Conservation (phyloP, 306 rosid genomes). For the Malus fusca region DNA sequence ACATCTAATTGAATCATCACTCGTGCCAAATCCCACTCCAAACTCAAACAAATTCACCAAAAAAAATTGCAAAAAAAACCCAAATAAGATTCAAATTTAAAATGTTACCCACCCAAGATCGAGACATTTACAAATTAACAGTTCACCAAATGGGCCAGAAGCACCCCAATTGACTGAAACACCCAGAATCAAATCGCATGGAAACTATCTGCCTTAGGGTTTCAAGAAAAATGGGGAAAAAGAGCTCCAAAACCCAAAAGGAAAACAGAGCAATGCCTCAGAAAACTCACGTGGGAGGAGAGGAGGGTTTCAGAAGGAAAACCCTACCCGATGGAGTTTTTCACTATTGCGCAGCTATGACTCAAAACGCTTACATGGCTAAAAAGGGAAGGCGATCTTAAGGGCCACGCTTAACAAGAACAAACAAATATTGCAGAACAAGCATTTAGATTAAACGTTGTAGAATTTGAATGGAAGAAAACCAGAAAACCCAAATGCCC, state of each 20-base stretch:
- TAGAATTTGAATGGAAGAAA: neutral
- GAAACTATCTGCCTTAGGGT: constrained; percentile 9
- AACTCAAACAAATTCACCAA: neutral
- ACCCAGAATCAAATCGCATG: neutral
- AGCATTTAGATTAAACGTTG: neutral
- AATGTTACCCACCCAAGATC: constrained; percentile 45
- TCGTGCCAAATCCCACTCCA: constrained; percentile 17
- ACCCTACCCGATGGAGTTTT: constrained; percentile 40
- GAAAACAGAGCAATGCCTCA: constrained; percentile 27
- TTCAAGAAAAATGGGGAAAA: neutral
- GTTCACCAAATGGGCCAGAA: constrained; percentile 19
- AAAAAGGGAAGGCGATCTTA: constrained; percentile 79
- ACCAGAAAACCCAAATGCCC: neutral
- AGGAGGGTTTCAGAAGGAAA: constrained; percentile 43
- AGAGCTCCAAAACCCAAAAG: constrained; percentile 20
- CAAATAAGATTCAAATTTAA: neutral
- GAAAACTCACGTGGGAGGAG: constrained; percentile 25
- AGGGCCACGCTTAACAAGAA: constrained; percentile 60
- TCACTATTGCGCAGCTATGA: constrained; percentile 68
- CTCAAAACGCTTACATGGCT: constrained; percentile 80
- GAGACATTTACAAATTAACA: constrained; percentile 23
- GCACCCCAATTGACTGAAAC: constrained; percentile 20
- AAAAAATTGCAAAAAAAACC: neutral
- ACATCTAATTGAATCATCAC: constrained; percentile 73
- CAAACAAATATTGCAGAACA: neutral